These are phyloP conservation scores for Myxozyma vanderwaltii DNA, from an alignment of 805 yeast genomes.

Conservation along the genomic window DNA sequence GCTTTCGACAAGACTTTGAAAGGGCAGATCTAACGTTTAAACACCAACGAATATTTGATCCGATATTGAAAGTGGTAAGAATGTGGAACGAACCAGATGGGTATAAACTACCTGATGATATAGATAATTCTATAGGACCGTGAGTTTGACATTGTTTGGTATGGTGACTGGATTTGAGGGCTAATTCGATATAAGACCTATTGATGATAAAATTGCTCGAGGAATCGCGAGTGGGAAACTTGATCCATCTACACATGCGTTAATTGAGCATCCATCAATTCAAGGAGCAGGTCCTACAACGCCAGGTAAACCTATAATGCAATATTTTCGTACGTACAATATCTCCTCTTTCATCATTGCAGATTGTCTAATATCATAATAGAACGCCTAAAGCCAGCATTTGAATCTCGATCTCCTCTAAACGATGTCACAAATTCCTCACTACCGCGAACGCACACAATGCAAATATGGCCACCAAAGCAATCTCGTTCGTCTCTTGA, in stretches of 20 bases:
- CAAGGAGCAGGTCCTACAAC: not conserved
- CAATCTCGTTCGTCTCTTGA: not conserved
- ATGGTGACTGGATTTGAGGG: too few relatives aligned
- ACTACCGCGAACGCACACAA: not conserved
- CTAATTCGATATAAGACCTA: conserved; percentile 27
- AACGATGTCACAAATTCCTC: not conserved
- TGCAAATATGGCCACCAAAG: not conserved
- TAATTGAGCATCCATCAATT: conserved; percentile 36
- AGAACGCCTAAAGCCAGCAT: not conserved
- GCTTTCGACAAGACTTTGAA: conserved; percentile 60
- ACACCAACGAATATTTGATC: conserved; percentile 84
- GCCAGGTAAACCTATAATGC: not conserved
- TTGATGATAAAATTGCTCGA: conserved; percentile 53
- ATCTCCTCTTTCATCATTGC: not conserved
- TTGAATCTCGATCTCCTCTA: not conserved
- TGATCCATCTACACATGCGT: conserved; percentile 61
- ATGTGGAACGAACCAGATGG: conserved; percentile 60
- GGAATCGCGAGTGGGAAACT: conserved; percentile 65
- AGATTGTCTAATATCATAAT: not conserved
- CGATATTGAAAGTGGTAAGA: conserved; percentile 50
- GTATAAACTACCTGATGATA: conserved; percentile 36
- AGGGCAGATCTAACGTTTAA: conserved; percentile 78
- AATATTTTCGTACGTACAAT: not conserved
- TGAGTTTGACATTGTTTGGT: conserved; percentile 1
- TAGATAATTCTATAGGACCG: conserved; percentile 43